phyloP scores from a whole-genome alignment of 2,329 filamentous ascomycete genomes.

The Aureobasidium sp. region DNA sequence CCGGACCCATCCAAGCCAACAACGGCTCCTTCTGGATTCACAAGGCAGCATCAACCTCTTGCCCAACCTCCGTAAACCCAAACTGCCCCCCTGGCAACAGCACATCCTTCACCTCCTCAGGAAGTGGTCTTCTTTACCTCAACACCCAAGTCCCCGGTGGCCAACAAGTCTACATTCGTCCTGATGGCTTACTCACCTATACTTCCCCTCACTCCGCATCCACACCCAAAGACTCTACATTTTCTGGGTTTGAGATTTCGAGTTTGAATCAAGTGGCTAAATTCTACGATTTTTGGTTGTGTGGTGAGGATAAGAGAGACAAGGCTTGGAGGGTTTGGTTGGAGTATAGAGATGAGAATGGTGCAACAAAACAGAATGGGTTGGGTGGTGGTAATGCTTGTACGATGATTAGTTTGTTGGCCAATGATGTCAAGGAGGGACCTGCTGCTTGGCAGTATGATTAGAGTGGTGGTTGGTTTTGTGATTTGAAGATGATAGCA shows the following conservation, averaged over 20 bases:
- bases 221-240: slow-evolving; percentile 30
- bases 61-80: slow-evolving; percentile 28
- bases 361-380: slow-evolving; percentile 27
- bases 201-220: slow-evolving; percentile 32
- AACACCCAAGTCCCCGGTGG: slow-evolving; percentile 33
- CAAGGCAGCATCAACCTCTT: slow-evolving; percentile 33
- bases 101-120: slow-evolving; percentile 25
- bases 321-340: slow-evolving; percentile 24
- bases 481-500: neutral
- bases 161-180: slow-evolving; percentile 36
- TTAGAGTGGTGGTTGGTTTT: slow-evolving; percentile 12
- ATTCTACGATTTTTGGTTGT: slow-evolving; percentile 27
- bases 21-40: slow-evolving; percentile 33
- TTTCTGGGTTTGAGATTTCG: slow-evolving; percentile 30
- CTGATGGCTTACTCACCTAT: slow-evolving; percentile 33
- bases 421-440: slow-evolving; percentile 23
- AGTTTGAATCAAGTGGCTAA: slow-evolving; percentile 8
- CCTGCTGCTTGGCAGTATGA: slow-evolving; percentile 32
- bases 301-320: slow-evolving; percentile 25
- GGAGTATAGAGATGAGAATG: slow-evolving; percentile 23
- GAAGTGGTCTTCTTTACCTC: slow-evolving; percentile 25
- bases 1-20: slow-evolving; percentile 28
- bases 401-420: slow-evolving; percentile 26
- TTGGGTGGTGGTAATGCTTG: slow-evolving; percentile 25
- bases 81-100: slow-evolving; percentile 28